Conservation (phyloP, 148 eudicot species). For the Polygonum maritimum region DNA sequence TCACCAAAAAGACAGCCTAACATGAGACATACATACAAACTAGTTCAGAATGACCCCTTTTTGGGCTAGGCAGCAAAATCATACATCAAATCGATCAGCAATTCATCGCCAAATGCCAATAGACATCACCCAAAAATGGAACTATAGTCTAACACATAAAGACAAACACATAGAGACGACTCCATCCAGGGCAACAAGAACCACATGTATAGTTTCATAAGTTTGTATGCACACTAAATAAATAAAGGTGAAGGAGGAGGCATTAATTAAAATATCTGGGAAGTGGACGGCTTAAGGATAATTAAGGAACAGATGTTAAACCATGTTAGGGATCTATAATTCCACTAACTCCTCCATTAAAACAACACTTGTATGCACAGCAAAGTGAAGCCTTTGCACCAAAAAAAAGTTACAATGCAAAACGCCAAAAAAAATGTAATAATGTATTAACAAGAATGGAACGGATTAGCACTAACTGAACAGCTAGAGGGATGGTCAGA, state of each 20-base stretch:
- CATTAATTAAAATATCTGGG: neutral
- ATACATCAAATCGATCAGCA: neutral
- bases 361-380: neutral
- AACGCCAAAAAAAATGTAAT: neutral
- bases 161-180: neutral
- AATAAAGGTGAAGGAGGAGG: too few species aligned
- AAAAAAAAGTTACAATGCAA: neutral
- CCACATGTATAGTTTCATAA: neutral
- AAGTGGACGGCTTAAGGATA: neutral
- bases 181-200: neutral
- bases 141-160: neutral
- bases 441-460: neutral
- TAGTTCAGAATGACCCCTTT: neutral
- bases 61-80: neutral
- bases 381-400: neutral
- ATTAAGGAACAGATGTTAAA: neutral
- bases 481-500: neutral
- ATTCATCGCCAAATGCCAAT: neutral
- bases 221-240: too few species aligned
- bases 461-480: neutral
- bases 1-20: constrained; percentile 25
- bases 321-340: neutral
- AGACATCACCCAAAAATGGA: neutral
- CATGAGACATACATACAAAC: neutral
- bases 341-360: neutral